Conservation (phyloP, 306 rosid genomes). For the Cucurbita ficifolia region DNA sequence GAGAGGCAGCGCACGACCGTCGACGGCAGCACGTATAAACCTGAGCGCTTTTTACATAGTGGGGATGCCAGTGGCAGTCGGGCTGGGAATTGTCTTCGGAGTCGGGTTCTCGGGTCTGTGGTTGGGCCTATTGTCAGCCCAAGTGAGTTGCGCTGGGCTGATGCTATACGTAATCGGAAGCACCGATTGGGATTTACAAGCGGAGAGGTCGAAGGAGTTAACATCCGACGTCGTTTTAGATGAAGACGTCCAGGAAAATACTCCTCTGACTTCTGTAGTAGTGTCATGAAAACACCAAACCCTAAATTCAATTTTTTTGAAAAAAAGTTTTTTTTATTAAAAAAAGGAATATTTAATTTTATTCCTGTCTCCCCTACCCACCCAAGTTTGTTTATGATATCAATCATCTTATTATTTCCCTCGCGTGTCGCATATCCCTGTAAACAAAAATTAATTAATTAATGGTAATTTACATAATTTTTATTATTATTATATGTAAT, state of each 20-base stretch:
- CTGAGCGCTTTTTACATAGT: slow-evolving; percentile 71
- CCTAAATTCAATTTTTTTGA: not conserved
- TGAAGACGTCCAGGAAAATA: slow-evolving; percentile 10
- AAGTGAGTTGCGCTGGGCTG: slow-evolving; percentile 68
- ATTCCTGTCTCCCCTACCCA: too few species aligned
- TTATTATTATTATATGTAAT: too few species aligned
- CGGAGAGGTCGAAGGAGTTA: slow-evolving; percentile 39
- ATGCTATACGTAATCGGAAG: slow-evolving; percentile 70
- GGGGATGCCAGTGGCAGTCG: slow-evolving; percentile 84
- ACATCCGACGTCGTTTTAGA: slow-evolving; percentile 14
- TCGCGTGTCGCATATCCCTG: not conserved
- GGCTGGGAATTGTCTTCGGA: slow-evolving; percentile 42
- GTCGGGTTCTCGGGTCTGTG: slow-evolving; percentile 83
- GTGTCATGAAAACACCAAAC: slow-evolving; percentile 5
- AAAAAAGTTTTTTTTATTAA: not conserved
- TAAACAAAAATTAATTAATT: not conserved
- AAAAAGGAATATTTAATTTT: not conserved
- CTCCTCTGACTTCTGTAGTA: slow-evolving; percentile 16
- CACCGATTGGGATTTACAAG: slow-evolving; percentile 71
- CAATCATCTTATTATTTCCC: not conserved
- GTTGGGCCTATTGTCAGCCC: slow-evolving; percentile 78
- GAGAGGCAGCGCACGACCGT: slow-evolving; percentile 76
- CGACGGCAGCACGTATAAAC: slow-evolving; percentile 69
- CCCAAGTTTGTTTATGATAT: not conserved
- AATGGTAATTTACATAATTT: not conserved